Evolutionary conservation across 1,284 basidiomycete genomes (phyloP).

Genomic region (Thelephora terrestris): DNA sequence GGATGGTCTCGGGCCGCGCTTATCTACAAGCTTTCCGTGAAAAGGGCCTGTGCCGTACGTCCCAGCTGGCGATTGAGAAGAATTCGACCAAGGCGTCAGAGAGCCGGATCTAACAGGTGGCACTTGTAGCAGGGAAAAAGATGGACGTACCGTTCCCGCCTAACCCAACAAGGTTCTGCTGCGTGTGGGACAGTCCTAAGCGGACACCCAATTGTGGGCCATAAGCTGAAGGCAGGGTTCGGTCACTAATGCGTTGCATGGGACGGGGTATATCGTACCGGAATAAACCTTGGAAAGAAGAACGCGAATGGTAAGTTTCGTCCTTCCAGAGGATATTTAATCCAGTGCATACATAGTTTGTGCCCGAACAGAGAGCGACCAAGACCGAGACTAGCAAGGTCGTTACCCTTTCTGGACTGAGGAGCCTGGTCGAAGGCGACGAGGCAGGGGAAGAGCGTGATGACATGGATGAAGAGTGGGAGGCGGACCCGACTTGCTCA

Average conservation of each 20-base stretch:
- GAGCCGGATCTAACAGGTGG: not conserved
- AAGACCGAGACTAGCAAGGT: slow-evolving; percentile 44
- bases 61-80: slow-evolving; percentile 33
- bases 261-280: slow-evolving; percentile 26
- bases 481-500: too few relatives aligned
- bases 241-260: not conserved
- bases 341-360: slow-evolving; percentile 48
- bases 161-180: slow-evolving; percentile 64
- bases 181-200: slow-evolving; percentile 63
- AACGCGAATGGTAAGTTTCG: not conserved
- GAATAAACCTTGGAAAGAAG: slow-evolving; percentile 37
- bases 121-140: slow-evolving; percentile 2
- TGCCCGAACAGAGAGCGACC: slow-evolving; percentile 53
- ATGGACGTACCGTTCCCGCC: slow-evolving; percentile 48
- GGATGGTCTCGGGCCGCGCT: slow-evolving; percentile 45
- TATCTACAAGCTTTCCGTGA: slow-evolving; percentile 63
- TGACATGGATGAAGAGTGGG: too few relatives aligned
- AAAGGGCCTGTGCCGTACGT: slow-evolving; percentile 51
- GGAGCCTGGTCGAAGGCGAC: slow-evolving; percentile 20
- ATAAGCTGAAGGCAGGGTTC: slow-evolving; percentile 44
- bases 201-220: slow-evolving; percentile 67
- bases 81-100: slow-evolving; percentile 1
- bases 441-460: slow-evolving; percentile 8
- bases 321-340: not conserved
- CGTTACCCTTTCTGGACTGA: slow-evolving; percentile 32